Evolutionary conservation across 306 rosid genomes (phyloP), one percentile per base, ranked within the genome.

Genomic region (Macrotyloma uniflorum): DNA sequence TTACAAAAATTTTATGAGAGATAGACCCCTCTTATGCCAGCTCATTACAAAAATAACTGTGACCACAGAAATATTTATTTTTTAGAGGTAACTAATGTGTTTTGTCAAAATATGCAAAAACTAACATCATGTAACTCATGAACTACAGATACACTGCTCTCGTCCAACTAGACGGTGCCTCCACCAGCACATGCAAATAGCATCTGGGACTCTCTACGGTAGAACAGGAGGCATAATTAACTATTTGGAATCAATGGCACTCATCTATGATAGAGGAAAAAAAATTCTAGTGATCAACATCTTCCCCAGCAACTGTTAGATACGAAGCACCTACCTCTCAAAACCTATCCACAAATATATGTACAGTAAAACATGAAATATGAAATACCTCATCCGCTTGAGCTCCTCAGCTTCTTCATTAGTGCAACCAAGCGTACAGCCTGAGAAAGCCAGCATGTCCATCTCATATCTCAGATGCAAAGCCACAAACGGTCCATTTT

Each of bases 381-480:
- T 13, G 40, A 82, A 77, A 72, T 67, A 95, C 99, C 99, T 95
- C 90, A 95, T 87, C 59, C 74, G 86, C 88, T 91, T 95, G 87
- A 95, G 99, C 85, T 91, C 96, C 6, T 86, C 90, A 43, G 98
- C 98, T 88, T 95, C 99, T 75, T 87, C 93, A 77, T 76, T 67
- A 3, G 94, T 79, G 87, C 99, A 95, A 68, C 97, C 93, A 68
- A 66, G 96, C 50, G 99, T 95, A 84, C 99, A 95, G 49, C 99
- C 99, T 19, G 99, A 95, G 92, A 95, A 95, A 53, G 99, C 97
- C 85, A 95, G 82, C 99, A 95, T 95, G 80, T 95, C 98, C 98
- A 95, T 95, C 85, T 95, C 98, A 32, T 95, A 95, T 86, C 98
- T 87, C 69, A 95, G 78, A 85, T 95, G 99, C 91, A 95, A 79